These are phyloP conservation scores for Zygoascus ofunaensis DNA, from an alignment of 805 yeast genomes.

Conservation along the genomic window DNA sequence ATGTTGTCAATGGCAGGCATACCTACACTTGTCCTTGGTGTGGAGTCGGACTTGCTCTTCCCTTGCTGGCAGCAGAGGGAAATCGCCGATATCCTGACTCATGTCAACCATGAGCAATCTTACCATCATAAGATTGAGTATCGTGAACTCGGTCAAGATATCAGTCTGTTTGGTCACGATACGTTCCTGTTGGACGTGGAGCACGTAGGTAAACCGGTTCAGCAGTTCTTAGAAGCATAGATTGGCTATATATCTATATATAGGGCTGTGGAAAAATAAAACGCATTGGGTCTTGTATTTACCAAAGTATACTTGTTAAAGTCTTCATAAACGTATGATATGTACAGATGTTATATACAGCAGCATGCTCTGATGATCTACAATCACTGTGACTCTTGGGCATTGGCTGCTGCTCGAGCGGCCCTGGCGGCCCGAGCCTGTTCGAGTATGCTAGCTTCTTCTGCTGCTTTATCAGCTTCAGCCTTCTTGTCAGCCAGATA, in stretches of 20 bases:
- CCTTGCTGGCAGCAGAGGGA: slow-evolving; percentile 95
- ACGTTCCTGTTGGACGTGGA: slow-evolving; percentile 75
- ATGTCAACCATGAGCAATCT: slow-evolving; percentile 27
- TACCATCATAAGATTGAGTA: slow-evolving; percentile 38
- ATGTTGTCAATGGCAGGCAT: slow-evolving; percentile 52
- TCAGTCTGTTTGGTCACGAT: slow-evolving; percentile 84
- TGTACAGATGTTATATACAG: not conserved
- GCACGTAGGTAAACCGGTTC: slow-evolving; percentile 71
- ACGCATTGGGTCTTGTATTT: not conserved
- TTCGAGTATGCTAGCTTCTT: not conserved
- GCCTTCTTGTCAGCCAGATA: slow-evolving; percentile 12
- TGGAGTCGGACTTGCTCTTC: slow-evolving; percentile 83
- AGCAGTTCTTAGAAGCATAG: slow-evolving; percentile 42
- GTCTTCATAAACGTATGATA: too few relatives aligned
- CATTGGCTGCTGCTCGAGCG: not conserved
- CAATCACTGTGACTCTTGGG: too few relatives aligned
- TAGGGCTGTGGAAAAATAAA: not conserved
- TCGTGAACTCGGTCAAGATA: slow-evolving; percentile 65
- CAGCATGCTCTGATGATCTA: not conserved
- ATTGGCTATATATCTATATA: not conserved
- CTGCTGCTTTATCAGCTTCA: not conserved
- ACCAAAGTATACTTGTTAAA: too few relatives aligned
- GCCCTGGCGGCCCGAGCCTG: not conserved
- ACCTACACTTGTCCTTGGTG: slow-evolving; percentile 74
- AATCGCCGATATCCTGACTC: slow-evolving; percentile 50